phyloP scores from a whole-genome alignment of 306 rosid species.

The Ziziphus jujuba region DNA sequence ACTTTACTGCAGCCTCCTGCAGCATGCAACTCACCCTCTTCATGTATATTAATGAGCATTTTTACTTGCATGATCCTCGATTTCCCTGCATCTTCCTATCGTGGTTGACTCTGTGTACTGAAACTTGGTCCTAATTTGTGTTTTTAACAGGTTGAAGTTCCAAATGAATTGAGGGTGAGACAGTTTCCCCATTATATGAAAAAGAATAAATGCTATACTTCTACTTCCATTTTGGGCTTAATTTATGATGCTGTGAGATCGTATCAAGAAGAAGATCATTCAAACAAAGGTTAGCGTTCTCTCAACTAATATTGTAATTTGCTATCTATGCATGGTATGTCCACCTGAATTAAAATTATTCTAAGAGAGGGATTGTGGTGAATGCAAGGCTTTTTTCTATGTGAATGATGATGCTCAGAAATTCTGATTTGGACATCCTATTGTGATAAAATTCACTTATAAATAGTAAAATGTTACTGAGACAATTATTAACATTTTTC shows the following conservation, averaged over 20 bases:
- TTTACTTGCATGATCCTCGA: too few relatives aligned
- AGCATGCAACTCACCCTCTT: too few relatives aligned
- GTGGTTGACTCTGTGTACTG: not conserved
- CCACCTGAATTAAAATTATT: not conserved
- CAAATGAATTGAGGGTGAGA: slow-evolving; percentile 36
- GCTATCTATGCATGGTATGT: not conserved
- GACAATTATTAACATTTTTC: not conserved
- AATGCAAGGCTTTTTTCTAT: too few relatives aligned
- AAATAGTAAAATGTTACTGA: too few relatives aligned
- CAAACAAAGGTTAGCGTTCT: slow-evolving; percentile 37
- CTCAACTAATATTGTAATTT: not conserved
- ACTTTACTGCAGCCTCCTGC: too few relatives aligned
- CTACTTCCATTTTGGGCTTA: slow-evolving; percentile 63
- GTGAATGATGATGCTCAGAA: not conserved
- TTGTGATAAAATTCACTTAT: too few relatives aligned
- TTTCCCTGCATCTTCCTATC: slow-evolving; percentile 3
- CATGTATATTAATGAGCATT: too few relatives aligned
- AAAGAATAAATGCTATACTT: slow-evolving; percentile 37
- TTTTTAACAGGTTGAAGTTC: slow-evolving; percentile 52
- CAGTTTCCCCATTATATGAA: slow-evolving; percentile 71
- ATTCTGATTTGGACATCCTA: not conserved
- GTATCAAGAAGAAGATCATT: slow-evolving; percentile 31
- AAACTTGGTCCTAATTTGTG: slow-evolving; percentile 6
- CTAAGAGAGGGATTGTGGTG: too few relatives aligned
- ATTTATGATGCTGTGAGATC: slow-evolving; percentile 54